These are phyloP conservation scores for Nemania bipapillata DNA, from an alignment of 2,329 filamentous ascomycete species.

Conservation along the genomic window DNA sequence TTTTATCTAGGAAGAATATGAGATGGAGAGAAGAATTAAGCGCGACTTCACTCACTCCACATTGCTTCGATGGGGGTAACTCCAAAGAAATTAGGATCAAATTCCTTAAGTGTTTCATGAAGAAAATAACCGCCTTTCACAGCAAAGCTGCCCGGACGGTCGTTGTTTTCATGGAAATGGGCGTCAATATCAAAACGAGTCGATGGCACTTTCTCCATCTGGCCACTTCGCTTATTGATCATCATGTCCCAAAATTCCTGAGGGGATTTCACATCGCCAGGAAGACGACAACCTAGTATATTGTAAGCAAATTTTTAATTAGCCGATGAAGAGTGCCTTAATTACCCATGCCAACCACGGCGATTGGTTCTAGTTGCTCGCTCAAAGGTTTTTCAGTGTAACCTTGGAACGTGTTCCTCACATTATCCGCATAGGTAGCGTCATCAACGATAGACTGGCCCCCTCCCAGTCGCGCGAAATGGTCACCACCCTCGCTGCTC, in stretches of 20 bases:
- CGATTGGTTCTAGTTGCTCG: neutral
- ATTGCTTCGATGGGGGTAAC: constrained; percentile 54
- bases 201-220: constrained; percentile 33
- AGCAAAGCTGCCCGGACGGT: constrained; percentile 39
- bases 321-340: too few species aligned
- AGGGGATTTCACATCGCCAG: constrained; percentile 37
- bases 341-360: neutral
- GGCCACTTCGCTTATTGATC: constrained; percentile 34
- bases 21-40: too few species aligned
- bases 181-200: constrained; percentile 42
- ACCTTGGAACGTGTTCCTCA: neutral
- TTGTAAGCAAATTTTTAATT: too few species aligned
- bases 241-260: constrained; percentile 41
- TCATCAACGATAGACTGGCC: neutral
- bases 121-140: constrained; percentile 46
- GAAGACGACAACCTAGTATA: constrained; percentile 40
- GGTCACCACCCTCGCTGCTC: too few species aligned
- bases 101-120: constrained; percentile 33
- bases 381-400: neutral
- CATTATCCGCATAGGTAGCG: neutral
- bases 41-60: too few species aligned
- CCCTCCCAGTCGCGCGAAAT: too few species aligned
- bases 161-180: constrained; percentile 37
- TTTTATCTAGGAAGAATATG: too few species aligned
- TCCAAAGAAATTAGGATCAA: constrained; percentile 54